phyloP scores from a whole-genome alignment of 805 yeast genomes.

The Priceomyces carsonii region DNA sequence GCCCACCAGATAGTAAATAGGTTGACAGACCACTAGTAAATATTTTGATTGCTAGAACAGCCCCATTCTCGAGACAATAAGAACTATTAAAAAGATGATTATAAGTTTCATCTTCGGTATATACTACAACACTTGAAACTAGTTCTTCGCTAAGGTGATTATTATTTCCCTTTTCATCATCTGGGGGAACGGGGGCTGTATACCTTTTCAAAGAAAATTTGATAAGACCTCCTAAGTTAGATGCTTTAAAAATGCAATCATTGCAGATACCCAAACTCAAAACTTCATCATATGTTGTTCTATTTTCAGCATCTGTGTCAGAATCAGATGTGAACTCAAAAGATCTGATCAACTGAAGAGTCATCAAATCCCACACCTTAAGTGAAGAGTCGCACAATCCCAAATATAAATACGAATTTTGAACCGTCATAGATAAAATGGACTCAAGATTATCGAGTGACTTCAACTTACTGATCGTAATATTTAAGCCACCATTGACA shows the following conservation, averaged over 20 bases:
- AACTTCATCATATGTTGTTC: constrained; percentile 31
- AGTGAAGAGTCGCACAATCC: constrained; percentile 76
- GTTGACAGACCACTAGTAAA: constrained; percentile 39
- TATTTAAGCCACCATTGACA: constrained; percentile 11
- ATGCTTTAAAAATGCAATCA: constrained; percentile 64
- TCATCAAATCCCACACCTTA: constrained; percentile 85
- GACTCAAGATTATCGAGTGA: constrained; percentile 65
- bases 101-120: constrained; percentile 11
- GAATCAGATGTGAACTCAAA: constrained; percentile 24
- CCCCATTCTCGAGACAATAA: constrained; percentile 34
- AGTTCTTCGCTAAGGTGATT: constrained; percentile 6
- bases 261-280: constrained; percentile 58
- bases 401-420: constrained; percentile 74
- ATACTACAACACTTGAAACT: constrained; percentile 9
- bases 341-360: constrained; percentile 64
- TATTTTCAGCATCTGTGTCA: constrained; percentile 8
- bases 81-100: constrained; percentile 11
- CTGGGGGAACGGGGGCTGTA: constrained; percentile 7
- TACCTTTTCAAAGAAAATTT: constrained; percentile 24
- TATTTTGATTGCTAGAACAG: constrained; percentile 57
- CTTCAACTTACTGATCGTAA: constrained; percentile 21
- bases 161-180: constrained; percentile 9
- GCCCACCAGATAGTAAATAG: constrained; percentile 69
- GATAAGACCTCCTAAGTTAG: constrained; percentile 45
- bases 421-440: constrained; percentile 66